These are phyloP conservation scores for Hypoxylon trugodes DNA, from an alignment of 495 filamentous ascomycete species.

Conservation along the genomic window DNA sequence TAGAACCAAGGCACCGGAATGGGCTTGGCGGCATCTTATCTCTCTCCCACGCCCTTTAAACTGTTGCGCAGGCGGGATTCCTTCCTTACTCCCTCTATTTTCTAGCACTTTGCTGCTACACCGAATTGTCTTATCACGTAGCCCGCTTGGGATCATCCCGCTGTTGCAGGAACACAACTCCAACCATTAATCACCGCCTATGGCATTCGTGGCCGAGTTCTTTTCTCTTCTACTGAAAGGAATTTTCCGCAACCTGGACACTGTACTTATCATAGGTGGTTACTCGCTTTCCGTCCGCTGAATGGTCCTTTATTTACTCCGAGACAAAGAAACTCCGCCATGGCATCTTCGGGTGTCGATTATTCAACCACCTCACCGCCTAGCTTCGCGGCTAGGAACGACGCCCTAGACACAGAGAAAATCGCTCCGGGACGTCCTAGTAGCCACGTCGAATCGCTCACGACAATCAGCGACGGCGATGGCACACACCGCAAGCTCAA, in stretches of 20 bases:
- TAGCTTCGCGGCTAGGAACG: slow-evolving; percentile 8
- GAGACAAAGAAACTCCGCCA: slow-evolving; percentile 2
- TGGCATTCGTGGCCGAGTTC: slow-evolving; percentile 54
- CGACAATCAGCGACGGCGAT: slow-evolving; percentile 31
- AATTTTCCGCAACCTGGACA: slow-evolving; percentile 16
- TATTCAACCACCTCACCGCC: slow-evolving; percentile 21
- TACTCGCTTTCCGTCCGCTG: slow-evolving; percentile 13
- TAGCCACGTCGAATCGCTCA: slow-evolving; percentile 34
- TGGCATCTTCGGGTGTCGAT: slow-evolving; percentile 30
- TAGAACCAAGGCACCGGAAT: slow-evolving; percentile 35
- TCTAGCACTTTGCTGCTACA: slow-evolving; percentile 20
- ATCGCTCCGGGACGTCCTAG: slow-evolving; percentile 2
- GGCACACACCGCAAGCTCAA: slow-evolving; percentile 55
- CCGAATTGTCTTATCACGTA: slow-evolving; percentile 3
- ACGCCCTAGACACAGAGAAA: slow-evolving; percentile 27
- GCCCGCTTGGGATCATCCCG: slow-evolving; percentile 7
- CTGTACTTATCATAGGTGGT: not conserved
- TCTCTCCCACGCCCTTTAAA: slow-evolving; percentile 15
- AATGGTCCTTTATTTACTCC: not conserved
- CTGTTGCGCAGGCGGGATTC: slow-evolving; percentile 12
- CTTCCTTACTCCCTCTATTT: not conserved
- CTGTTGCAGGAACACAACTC: slow-evolving; percentile 5
- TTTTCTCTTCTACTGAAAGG: slow-evolving; percentile 55
- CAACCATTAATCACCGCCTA: slow-evolving; percentile 26
- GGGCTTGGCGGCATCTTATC: slow-evolving; percentile 31